Evolutionary conservation across 305 asterid genomes (phyloP), one percentile per base, ranked within the genome.

Genomic region (Fraxinus xanthoxyloides): DNA sequence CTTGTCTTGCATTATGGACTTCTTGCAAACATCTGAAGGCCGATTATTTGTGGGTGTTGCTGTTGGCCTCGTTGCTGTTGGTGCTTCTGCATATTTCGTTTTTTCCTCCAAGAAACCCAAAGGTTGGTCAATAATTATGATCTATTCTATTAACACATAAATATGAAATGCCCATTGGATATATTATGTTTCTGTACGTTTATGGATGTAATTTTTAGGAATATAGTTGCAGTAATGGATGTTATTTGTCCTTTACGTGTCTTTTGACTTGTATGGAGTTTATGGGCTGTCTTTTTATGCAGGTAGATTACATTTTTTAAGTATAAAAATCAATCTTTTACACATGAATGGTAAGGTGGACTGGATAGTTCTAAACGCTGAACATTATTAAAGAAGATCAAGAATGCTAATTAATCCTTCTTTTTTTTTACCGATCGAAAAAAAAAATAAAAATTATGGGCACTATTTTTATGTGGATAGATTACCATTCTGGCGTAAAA

Each of bases 81-180:
- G 88, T 19, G 92, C 89, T 80, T 76, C 84, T 78, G 94, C 89
- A 1, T 89, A 86, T 77, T 84, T 89, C 88, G 78, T 90, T 70
- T 82, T 87, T 40, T 87, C 94, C 82, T 82, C 94, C 84, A 93
- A 90, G 87, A 90, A 89, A 83, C 85, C 97, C 72, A 89, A 90
- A 88, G 97, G 98, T 93, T 32, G 61, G 77, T 46, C 0, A 8
- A 48, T 65, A 65, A 54, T 81, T 13, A 7, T 70, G 61, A 75
- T 86, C 15, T 70, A 1, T 74, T 82, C 8, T 32, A 75, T 82
- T 6, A 40, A 19, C n/a, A 12, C 8, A 13, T 46, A 75, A 30
- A 79, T 79, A 15, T 28, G 9, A 63, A 15, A 51, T 26, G 54
- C 79, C 54, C 21, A 67, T 80, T 77, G 28, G 59, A 19, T 77